Evolutionary conservation across 2,329 filamentous ascomycete genomes (phyloP).

Genomic region (Madurella fahalii): DNA sequence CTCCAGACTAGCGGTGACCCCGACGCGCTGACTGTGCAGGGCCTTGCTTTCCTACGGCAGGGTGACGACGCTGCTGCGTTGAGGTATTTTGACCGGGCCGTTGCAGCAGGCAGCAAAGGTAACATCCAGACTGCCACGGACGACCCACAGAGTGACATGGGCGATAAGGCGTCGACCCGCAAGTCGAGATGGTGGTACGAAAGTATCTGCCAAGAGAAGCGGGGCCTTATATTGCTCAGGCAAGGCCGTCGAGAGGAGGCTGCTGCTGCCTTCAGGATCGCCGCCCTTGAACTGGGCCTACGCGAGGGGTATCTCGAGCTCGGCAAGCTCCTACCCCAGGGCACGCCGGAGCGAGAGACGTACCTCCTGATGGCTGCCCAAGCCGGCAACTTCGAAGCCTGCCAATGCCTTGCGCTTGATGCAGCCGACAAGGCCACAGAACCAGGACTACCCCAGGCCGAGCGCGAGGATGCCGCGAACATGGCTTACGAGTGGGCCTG

Average conservation of each 20-base stretch:
- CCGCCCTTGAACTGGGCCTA: constrained; percentile 32
- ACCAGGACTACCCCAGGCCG: constrained; percentile 4
- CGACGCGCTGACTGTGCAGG: constrained; percentile 37
- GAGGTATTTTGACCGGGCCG: constrained; percentile 29
- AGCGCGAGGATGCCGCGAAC: neutral
- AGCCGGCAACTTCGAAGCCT: constrained; percentile 28
- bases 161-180: neutral
- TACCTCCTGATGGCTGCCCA: constrained; percentile 33
- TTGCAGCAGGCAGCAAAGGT: constrained; percentile 6
- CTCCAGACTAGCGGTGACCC: constrained; percentile 24
- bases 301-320: constrained; percentile 27
- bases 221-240: constrained; percentile 28
- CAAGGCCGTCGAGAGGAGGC: constrained; percentile 19
- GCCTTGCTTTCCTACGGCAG: constrained; percentile 24
- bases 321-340: constrained; percentile 27
- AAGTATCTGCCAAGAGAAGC: constrained; percentile 29
- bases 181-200: constrained; percentile 36
- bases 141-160: neutral
- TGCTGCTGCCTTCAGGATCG: constrained; percentile 25
- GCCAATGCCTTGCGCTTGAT: constrained; percentile 25
- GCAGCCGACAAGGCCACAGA: constrained; percentile 17
- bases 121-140: neutral
- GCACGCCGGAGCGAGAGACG: constrained; percentile 23
- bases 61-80: constrained; percentile 28
- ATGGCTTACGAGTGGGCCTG: constrained; percentile 4